A percentile compares a stretch with the other conserved stretches of the same genome.
Conservation (phyloP, 176 grass and related monocot species). For the Tillandsia leiboldiana region DNA sequence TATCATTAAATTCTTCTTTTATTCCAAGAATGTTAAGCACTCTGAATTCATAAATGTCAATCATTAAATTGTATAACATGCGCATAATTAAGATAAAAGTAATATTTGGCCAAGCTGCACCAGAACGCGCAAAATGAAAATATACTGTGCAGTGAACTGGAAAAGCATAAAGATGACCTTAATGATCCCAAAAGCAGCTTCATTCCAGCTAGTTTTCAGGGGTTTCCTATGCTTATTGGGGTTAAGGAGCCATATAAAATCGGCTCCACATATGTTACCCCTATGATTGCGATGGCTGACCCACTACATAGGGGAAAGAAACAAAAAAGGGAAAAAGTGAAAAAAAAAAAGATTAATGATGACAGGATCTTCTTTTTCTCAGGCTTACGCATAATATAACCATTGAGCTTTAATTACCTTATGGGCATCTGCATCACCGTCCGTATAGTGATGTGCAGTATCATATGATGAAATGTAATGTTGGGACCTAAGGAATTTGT, state of each 20-base stretch:
- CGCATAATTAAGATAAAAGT: not conserved
- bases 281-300: constrained; percentile 93
- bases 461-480: constrained; percentile 89
- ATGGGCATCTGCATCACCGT: constrained; percentile 77
- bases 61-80: not conserved
- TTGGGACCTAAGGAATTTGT: constrained; percentile 84
- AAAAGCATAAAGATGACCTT: constrained; percentile 47
- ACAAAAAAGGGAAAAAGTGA: constrained; percentile 9
- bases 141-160: not conserved
- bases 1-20: too few relatives aligned
- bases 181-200: constrained; percentile 84
- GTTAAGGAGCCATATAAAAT: constrained; percentile 97
- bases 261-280: constrained; percentile 86
- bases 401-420: constrained; percentile 44
- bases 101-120: too few relatives aligned
- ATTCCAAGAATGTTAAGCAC: too few relatives aligned
- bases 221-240: constrained; percentile 62
- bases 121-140: too few relatives aligned
- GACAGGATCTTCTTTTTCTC: not conserved
- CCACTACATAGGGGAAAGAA: constrained; percentile 43
- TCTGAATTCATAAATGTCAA: not conserved
- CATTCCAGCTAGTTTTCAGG: constrained; percentile 91
- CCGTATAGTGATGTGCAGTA: constrained; percentile 77
- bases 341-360: constrained; percentile 19
- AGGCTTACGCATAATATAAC: constrained; percentile 17